Conservation (phyloP, 345 rosid species). For the Heritiera fomes region DNA sequence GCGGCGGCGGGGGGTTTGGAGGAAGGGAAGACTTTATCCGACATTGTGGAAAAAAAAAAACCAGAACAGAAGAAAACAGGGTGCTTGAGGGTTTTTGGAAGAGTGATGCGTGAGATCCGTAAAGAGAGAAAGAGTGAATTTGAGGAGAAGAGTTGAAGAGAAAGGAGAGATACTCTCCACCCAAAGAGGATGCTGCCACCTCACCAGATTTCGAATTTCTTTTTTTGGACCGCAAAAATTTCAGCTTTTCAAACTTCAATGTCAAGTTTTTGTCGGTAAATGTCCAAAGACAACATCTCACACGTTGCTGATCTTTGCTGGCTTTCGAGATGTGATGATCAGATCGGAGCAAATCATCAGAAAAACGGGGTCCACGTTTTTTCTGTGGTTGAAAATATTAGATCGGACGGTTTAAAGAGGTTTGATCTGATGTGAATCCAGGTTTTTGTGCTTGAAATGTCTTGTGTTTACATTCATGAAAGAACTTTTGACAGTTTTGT, state of each 20-base stretch:
- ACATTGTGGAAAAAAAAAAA: constrained; percentile 26
- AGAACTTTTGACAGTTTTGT: not conserved
- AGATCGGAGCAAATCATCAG: not conserved
- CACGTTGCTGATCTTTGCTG: not conserved
- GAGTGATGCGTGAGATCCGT: not conserved
- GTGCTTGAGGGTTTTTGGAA: not conserved
- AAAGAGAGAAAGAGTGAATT: constrained; percentile 12
- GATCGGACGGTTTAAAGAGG: not conserved
- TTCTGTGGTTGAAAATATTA: too few species aligned
- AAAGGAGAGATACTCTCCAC: constrained; percentile 24
- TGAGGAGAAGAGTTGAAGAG: constrained; percentile 16
- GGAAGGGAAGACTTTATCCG: constrained; percentile 78
- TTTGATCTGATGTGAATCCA: too few species aligned
- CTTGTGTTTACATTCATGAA: too few species aligned
- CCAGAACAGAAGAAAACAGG: too few species aligned
- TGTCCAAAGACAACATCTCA: too few species aligned
- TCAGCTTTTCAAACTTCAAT: too few species aligned
- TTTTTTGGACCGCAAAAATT: too few species aligned
- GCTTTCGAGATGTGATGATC: not conserved
- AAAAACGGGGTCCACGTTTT: not conserved
- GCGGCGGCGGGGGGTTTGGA: constrained; percentile 46
- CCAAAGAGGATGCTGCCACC: constrained; percentile 29
- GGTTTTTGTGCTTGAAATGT: too few species aligned
- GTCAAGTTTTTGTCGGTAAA: too few species aligned
- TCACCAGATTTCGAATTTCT: constrained; percentile 2